These are phyloP conservation scores for Colletotrichum neosansevieriae DNA, from an alignment of 2,329 filamentous ascomycete genomes.

Conservation along the genomic window DNA sequence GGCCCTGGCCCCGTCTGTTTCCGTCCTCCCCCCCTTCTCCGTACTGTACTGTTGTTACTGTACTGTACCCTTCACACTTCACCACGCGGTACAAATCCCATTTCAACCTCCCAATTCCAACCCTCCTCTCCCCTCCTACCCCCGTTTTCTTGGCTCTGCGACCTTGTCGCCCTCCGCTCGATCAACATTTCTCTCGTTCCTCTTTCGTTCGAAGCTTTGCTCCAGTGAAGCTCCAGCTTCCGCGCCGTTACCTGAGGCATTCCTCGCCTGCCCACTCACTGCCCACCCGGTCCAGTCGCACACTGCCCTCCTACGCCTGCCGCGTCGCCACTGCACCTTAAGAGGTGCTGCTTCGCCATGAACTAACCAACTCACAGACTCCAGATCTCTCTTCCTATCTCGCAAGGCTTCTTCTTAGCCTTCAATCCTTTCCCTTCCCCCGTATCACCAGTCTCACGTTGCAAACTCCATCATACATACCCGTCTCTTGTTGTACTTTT, in stretches of 20 bases:
- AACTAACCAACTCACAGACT: constrained; percentile 32
- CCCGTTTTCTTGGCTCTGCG: constrained; percentile 9
- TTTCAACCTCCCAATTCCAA: constrained; percentile 30
- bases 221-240: constrained; percentile 28
- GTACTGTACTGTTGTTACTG: too few relatives aligned
- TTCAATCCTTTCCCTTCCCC: constrained; percentile 5
- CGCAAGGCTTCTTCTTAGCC: constrained; percentile 30
- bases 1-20: constrained; percentile 20
- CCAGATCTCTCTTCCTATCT: constrained; percentile 17
- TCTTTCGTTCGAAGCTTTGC: constrained; percentile 36
- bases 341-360: constrained; percentile 39
- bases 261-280: neutral
- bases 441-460: neutral
- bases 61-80: too few relatives aligned
- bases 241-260: constrained; percentile 36
- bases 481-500: constrained; percentile 2
- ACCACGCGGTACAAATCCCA: constrained; percentile 29
- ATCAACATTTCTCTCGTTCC: constrained; percentile 30
- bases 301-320: constrained; percentile 3
- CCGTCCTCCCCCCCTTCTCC: neutral
- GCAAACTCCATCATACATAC: neutral
- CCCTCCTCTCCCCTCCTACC: constrained; percentile 10
- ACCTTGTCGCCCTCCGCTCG: constrained; percentile 21
- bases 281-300: neutral
- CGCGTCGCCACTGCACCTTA: constrained; percentile 23